phyloP scores from a whole-genome alignment of 768 basidiomycete species.

The Boletus sensibilis region DNA sequence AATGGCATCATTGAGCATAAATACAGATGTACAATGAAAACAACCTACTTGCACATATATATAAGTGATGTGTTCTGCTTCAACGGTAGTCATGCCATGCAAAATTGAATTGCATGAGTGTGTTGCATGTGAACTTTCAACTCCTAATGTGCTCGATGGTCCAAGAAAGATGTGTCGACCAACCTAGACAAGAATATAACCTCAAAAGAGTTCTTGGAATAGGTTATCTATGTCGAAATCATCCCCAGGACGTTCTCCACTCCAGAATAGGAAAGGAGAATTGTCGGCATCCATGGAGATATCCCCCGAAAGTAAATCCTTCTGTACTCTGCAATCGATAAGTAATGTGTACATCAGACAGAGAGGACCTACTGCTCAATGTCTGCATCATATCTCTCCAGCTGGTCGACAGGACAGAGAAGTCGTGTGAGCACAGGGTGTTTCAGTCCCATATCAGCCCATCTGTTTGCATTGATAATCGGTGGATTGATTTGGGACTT shows the following conservation, averaged over 20 bases:
- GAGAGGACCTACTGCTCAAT: background rate
- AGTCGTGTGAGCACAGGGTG: background rate
- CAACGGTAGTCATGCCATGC: background rate
- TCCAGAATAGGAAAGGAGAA: background rate
- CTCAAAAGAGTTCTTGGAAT: background rate
- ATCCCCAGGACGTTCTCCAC: background rate
- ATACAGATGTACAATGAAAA: too few species aligned
- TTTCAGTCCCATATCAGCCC: background rate
- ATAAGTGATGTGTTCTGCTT: background rate
- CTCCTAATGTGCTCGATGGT: background rate
- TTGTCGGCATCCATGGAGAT: background rate
- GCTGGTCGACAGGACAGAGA: background rate
- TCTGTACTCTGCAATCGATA: too few species aligned
- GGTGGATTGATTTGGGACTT: background rate
- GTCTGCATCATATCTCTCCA: background rate
- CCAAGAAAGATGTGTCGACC: background rate
- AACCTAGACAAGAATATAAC: background rate
- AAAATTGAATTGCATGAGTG: background rate
- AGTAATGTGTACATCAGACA: too few species aligned
- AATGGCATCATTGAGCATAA: too few species aligned
- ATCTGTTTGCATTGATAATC: background rate
- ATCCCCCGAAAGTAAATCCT: too few species aligned
- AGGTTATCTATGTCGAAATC: background rate
- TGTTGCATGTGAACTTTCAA: background rate
- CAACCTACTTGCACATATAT: background rate